Base-by-base conservation (phyloP, 1,284 basidiomycete genomes). In the Coniferiporia weirii region DNA sequence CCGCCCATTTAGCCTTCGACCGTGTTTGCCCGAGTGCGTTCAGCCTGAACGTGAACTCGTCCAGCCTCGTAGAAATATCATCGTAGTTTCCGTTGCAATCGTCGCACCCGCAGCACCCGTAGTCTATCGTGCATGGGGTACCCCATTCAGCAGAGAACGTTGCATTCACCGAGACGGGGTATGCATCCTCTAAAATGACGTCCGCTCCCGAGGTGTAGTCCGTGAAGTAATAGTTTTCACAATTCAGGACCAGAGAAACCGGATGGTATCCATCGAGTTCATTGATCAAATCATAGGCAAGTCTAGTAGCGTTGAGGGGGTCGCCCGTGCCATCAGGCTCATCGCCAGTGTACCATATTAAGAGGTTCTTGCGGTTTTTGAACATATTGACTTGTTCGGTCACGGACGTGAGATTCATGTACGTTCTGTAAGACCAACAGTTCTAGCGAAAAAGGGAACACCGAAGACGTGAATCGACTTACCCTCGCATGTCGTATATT, bases 401-500 rank as follows among this genome's bases (percentile, higher is more conserved):
- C 27, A 91, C 82, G 1, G 79, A 75, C 2, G 81, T 78, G n/a
- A 71, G 64, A 67, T 90, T 83, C 78, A 76, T 80, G 70, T 88
- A 89, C 7, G 79, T 79, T 63, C 83, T 85, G 59, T 8, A 19
- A 43, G 13, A 27, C 27, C 5, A 5, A 27, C 27, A 27, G 27
- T 27, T 27, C 5, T 27, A 27, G 27, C 27, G 27, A 27, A 27
- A 27, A 27, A 27, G 27, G 27, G 27, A 27, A 27, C 27, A 27
- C 5, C 27, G 27, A 5, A 27, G 27, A 27, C 27, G 27, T 27
- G 38, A 40, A 15, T 12, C 2, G 8, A 76, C 83, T 57, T 63
- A 87, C 87, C 64, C 73, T 61, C 86, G 77, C 86, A 90, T 89
- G 67, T 89, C 86, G 61, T 90, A 90, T 81, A 90, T 87, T 51